These are phyloP conservation scores for Waltergamsia citrina DNA, from an alignment of 2,329 filamentous ascomycete species.

Conservation along the genomic window DNA sequence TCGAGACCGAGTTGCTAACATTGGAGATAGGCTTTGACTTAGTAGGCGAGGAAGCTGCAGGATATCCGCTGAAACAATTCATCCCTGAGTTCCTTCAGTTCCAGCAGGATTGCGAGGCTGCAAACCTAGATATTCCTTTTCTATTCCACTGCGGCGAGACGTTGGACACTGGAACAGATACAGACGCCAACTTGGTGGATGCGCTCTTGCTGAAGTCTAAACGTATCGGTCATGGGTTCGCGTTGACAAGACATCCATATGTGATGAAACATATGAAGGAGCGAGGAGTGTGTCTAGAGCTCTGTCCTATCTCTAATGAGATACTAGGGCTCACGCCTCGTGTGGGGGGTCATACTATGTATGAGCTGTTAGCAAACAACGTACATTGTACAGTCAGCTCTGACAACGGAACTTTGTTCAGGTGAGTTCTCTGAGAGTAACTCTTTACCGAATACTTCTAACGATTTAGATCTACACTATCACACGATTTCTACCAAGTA, in stretches of 20 bases:
- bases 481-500: slow-evolving; percentile 70
- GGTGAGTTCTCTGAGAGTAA: slow-evolving; percentile 28
- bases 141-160: slow-evolving; percentile 73
- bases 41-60: slow-evolving; percentile 57
- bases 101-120: slow-evolving; percentile 34
- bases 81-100: slow-evolving; percentile 47
- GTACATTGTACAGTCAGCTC: slow-evolving; percentile 67
- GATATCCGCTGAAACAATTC: slow-evolving; percentile 47
- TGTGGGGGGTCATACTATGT: slow-evolving; percentile 57
- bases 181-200: slow-evolving; percentile 60
- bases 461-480: slow-evolving; percentile 50
- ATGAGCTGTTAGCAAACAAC: slow-evolving; percentile 59
- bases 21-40: slow-evolving; percentile 54
- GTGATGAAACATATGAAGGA: slow-evolving; percentile 58
- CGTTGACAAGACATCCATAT: slow-evolving; percentile 55
- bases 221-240: slow-evolving; percentile 67
- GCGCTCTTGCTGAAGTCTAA: slow-evolving; percentile 56
- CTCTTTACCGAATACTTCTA: not conserved
- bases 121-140: slow-evolving; percentile 53
- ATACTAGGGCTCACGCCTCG: slow-evolving; percentile 59
- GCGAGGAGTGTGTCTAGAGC: slow-evolving; percentile 59
- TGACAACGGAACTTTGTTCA: slow-evolving; percentile 66
- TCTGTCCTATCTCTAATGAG: slow-evolving; percentile 73
- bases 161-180: slow-evolving; percentile 52
- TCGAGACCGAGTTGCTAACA: not conserved